These are phyloP conservation scores for Diaporthe citri DNA, from an alignment of 2,329 filamentous ascomycete genomes.

Conservation along the genomic window DNA sequence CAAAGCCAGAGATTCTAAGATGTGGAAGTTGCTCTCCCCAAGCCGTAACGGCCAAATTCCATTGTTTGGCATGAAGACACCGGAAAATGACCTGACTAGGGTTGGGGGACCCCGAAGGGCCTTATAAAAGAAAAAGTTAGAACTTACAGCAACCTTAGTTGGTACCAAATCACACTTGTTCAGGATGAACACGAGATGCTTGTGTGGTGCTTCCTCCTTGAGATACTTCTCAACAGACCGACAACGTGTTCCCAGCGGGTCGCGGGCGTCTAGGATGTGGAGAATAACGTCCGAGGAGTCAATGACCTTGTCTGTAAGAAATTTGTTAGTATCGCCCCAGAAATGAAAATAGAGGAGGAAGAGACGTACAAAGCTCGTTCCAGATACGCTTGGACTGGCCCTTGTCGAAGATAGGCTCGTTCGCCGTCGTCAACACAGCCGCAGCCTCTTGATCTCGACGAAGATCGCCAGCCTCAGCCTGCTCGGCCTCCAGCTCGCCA, in stretches of 20 bases:
- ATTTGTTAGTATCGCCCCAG: slow-evolving; percentile 35
- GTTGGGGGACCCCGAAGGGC: slow-evolving; percentile 66
- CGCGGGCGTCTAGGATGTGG: slow-evolving; percentile 91
- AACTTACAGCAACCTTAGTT: slow-evolving; percentile 93
- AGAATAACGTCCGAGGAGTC: slow-evolving; percentile 96
- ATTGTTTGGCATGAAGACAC: slow-evolving; percentile 69
- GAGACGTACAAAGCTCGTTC: slow-evolving; percentile 80
- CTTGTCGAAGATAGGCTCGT: slow-evolving; percentile 91
- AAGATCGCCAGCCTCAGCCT: slow-evolving; percentile 59
- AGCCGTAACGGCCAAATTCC: slow-evolving; percentile 98
- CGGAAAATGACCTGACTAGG: slow-evolving; percentile 87
- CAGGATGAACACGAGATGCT: slow-evolving; percentile 90
- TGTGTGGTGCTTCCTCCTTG: slow-evolving; percentile 92
- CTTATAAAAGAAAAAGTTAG: slow-evolving; percentile 39
- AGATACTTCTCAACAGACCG: slow-evolving; percentile 94
- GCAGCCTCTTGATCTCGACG: slow-evolving; percentile 53
- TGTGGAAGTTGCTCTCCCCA: slow-evolving; percentile 89
- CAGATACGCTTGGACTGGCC: slow-evolving; percentile 96
- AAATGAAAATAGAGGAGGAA: not conserved
- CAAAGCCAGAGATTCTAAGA: slow-evolving; percentile 76
- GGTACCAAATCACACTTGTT: slow-evolving; percentile 96
- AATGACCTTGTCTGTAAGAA: slow-evolving; percentile 80
- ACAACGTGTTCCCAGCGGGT: slow-evolving; percentile 91
- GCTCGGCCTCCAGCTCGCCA: slow-evolving; percentile 72
- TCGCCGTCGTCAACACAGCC: slow-evolving; percentile 70